Base-by-base conservation (phyloP, 2,329 filamentous ascomycete species). In the Fusarium chlamydosporum region DNA sequence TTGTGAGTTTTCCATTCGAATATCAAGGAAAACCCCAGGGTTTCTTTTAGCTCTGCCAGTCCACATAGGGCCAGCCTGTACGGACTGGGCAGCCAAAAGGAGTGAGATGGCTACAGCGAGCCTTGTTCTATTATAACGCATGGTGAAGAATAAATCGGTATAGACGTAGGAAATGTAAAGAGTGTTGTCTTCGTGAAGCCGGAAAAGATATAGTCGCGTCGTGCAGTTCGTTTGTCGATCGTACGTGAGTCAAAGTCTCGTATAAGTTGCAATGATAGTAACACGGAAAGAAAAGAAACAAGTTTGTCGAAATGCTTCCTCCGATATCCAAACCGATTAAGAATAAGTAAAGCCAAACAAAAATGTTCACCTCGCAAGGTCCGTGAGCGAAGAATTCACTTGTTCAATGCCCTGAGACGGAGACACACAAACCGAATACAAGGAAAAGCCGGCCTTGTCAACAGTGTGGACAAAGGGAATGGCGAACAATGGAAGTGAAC, bases 11-110 rank as follows among this genome's bases (percentile, higher is more conserved):
- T 61, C 53, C 56, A 67, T 65, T 37, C 65, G 59, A 26, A 51
- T 56, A 41, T 61, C 56, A 6, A 65, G 60, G 12, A 65, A 73
- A 31, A 68, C 67, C 15, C 34, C 52, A 27, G 68, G 70, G 34
- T 56, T 71, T 67, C 72, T 65, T 54, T 47, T 71, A 46, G 41
- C 57, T 64, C 74, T 77, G 20, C 70, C 69, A 68, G 72, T 75
- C 76, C 77, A 74, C 54, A 72, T 72, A 76, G 76, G 80, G 69
- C 78, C 79, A 68, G 78, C 78, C 76, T 77, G 70, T 26, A 71
- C 70, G 56, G 65, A 75, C 64, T 76, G 73, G 20, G 71, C 66
- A 71, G 70, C 57, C 53, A 76, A 60, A 60, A 79, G 68, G 56
- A 77, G 40, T 67, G 59, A 74, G 7, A 78, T 52, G 62, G 61